These are phyloP conservation scores for Suhomyces tanzawaensis DNA, from an alignment of 805 yeast genomes.

Conservation along the genomic window DNA sequence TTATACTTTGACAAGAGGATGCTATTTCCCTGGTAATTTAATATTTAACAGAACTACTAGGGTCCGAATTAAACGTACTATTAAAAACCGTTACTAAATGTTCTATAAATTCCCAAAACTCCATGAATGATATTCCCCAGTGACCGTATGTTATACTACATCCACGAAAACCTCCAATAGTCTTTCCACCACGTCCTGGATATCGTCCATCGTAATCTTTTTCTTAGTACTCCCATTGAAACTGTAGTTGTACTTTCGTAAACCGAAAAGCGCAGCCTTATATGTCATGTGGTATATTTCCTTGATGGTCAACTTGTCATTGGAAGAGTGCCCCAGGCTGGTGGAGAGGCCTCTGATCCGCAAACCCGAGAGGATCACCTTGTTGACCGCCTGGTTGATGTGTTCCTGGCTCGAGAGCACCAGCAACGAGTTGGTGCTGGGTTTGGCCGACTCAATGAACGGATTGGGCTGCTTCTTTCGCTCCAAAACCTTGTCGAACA, in stretches of 20 bases:
- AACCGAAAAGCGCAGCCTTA: slow-evolving; percentile 37
- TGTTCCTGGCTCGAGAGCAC: slow-evolving; percentile 23
- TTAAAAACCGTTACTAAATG: no score
- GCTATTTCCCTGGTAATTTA: no score
- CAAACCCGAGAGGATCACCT: slow-evolving; percentile 39
- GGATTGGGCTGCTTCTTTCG: slow-evolving; percentile 22
- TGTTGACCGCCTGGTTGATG: slow-evolving; percentile 30
- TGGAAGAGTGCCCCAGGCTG: slow-evolving; percentile 17
- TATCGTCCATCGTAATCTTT: slow-evolving; percentile 23
- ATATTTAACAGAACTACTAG: no score
- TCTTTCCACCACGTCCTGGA: slow-evolving; percentile 41
- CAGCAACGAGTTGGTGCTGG: background rate
- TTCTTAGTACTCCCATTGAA: slow-evolving; percentile 16
- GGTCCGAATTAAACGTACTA: no score
- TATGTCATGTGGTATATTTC: slow-evolving; percentile 43
- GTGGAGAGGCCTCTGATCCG: slow-evolving; percentile 39
- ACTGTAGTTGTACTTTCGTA: slow-evolving; percentile 34
- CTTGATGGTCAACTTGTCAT: slow-evolving; percentile 35
- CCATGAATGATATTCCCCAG: no score
- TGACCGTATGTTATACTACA: no score
- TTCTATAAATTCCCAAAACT: no score
- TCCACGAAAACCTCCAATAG: slow-evolving; percentile 38
- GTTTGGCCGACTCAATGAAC: slow-evolving; percentile 7
- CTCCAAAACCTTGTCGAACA: slow-evolving; percentile 37
- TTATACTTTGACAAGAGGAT: no score